Base-by-base conservation (phyloP, 495 filamentous ascomycete species). In the Lepraria neglecta region DNA sequence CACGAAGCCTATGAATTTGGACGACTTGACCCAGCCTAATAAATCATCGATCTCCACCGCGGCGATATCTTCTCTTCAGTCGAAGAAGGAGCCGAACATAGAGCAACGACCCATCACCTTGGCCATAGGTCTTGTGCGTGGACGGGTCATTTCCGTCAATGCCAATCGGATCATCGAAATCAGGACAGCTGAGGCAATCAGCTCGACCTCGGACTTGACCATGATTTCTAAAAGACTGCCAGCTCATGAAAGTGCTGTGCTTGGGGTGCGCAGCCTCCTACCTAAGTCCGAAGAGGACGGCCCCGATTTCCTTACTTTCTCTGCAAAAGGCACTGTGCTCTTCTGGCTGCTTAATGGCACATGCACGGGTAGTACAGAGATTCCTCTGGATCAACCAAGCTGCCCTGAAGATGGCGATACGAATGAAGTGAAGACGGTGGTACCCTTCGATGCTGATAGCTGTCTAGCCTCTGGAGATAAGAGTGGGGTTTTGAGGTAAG, bases 231-330 rank as follows among this genome's bases (percentile, higher is more conserved):
- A 66, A 10, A 72, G 66, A 0, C 71, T 82, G 50, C 84, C 85
- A 9, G 92, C 89, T 45, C 90, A 92, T 69, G 81, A 85, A 46
- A 89, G 90, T 64, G 77, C 90, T 3, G 86, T 95, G 27, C 75
- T 90, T 38, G 94, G 95, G 28, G 84, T 95, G 35, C 76, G 82
- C 58, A 76, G 81, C 57, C 67, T 82, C 4, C 72, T 96, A 4
- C 70, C 78, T 4, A 69, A 71, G 33, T 77, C 81, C 0, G 86
- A 87, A 63, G 67, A 72, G 7, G 69, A 81, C 1, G 74, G 80
- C 11, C 86, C 89, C 3, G 81, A 85, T 31, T 95, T 97, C 70
- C 87, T 89, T 65, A 96, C 91, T 0, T 97, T 90, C 89, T 89
- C 91, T 11, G 81, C 80, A 51, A 82, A 81, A 60, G 94, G 94